Evolutionary conservation across 257 asterid genomes (phyloP).

Genomic region (Rauvolfia tetraphylla): DNA sequence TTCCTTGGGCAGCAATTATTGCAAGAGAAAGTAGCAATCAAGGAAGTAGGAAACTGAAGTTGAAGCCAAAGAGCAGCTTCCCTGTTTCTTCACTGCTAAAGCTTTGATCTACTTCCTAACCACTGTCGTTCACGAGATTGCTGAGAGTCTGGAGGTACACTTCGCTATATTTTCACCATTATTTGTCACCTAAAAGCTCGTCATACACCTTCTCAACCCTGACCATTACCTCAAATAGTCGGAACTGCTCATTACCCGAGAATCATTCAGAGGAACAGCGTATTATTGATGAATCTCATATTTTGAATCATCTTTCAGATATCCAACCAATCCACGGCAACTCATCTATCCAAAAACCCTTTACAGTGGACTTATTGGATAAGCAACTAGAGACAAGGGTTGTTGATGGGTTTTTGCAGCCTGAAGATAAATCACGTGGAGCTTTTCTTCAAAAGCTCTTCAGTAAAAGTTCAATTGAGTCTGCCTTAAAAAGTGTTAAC

Average conservation of each 20-base stretch:
- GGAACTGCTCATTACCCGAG: slow-evolving; percentile 1
- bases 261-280: neutral
- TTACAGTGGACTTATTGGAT: slow-evolving; percentile 1
- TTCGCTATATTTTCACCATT: neutral
- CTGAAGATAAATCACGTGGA: slow-evolving; percentile 79
- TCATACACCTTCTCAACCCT: slow-evolving; percentile 31
- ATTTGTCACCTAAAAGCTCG: neutral
- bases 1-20: neutral
- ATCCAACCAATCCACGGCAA: slow-evolving; percentile 27
- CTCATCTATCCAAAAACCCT: slow-evolving; percentile 25
- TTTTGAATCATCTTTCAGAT: slow-evolving; percentile 30
- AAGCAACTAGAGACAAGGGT: slow-evolving; percentile 21
- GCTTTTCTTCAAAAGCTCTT: slow-evolving; percentile 62
- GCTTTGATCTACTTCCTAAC: neutral
- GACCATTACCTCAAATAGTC: neutral
- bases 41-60: neutral
- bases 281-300: slow-evolving; percentile 44
- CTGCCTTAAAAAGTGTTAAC: slow-evolving; percentile 43
- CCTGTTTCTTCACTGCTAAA: neutral
- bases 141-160: slow-evolving; percentile 2
- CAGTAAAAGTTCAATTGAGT: slow-evolving; percentile 39
- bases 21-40: neutral
- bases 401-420: slow-evolving; percentile 53
- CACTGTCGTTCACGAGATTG: slow-evolving; percentile 14
- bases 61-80: neutral